Evolutionary conservation across 495 filamentous ascomycete genomes (phyloP).

Genomic region (Aspergillus steynii): DNA sequence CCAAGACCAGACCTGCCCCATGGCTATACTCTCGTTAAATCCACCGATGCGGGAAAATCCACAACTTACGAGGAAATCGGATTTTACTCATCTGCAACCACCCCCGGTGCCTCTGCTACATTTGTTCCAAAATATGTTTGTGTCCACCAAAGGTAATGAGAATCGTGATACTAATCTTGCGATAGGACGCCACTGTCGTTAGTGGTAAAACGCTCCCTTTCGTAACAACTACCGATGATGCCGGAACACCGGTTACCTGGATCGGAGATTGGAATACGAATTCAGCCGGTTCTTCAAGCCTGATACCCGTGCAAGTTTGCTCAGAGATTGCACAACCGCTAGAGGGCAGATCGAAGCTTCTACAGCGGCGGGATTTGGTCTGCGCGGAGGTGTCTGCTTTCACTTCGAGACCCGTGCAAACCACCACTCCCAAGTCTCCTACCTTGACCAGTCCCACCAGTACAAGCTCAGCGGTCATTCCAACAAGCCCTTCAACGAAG

Average conservation of each 20-base stretch:
- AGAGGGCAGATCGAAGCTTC: background rate
- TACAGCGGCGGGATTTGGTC: background rate
- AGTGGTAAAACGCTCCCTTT: background rate
- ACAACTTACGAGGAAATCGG: background rate
- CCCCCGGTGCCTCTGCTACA: background rate
- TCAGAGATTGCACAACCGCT: background rate
- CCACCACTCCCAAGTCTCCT: background rate
- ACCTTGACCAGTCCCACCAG: background rate
- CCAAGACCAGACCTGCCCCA: background rate
- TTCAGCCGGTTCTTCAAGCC: background rate
- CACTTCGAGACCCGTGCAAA: background rate
- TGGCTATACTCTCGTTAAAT: background rate
- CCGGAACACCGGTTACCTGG: background rate
- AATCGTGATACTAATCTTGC: background rate
- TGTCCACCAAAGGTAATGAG: background rate
- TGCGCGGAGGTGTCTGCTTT: background rate
- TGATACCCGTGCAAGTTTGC: background rate
- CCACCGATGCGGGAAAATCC: background rate
- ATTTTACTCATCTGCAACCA: background rate
- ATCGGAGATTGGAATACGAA: background rate
- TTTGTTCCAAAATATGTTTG: background rate
- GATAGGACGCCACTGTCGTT: background rate
- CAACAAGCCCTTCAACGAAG: background rate
- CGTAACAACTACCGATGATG: background rate
- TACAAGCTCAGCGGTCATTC: background rate